Evolutionary conservation across 1,284 basidiomycete genomes (phyloP).

Genomic region (Anthracocystis walkeri): DNA sequence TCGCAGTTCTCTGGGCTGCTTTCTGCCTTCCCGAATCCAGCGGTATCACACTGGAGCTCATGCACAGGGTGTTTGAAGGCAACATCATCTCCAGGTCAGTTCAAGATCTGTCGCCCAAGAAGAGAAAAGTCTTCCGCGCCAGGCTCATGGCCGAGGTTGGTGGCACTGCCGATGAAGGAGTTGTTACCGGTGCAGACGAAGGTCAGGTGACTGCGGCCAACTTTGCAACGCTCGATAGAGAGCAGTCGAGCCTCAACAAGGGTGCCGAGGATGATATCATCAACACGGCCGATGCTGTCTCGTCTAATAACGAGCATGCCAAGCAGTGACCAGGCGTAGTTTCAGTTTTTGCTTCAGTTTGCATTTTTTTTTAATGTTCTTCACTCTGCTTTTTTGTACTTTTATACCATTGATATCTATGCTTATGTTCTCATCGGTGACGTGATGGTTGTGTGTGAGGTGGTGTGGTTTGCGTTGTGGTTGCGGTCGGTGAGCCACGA

Average conservation of each 20-base stretch:
- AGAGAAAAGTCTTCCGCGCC: slow-evolving; percentile 39
- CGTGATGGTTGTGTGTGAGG: neutral
- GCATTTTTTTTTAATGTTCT: too few relatives aligned
- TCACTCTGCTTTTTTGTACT: slow-evolving; percentile 5
- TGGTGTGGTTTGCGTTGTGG: neutral
- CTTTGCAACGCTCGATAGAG: slow-evolving; percentile 24
- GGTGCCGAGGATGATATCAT: slow-evolving; percentile 17
- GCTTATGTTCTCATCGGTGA: neutral
- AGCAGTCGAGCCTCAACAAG: slow-evolving; percentile 22
- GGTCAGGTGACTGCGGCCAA: neutral
- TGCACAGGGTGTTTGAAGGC: slow-evolving; percentile 60
- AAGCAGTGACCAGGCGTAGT: slow-evolving; percentile 9
- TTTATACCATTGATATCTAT: slow-evolving; percentile 15
- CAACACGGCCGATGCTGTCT: slow-evolving; percentile 19
- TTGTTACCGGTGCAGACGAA: neutral
- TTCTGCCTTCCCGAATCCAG: slow-evolving; percentile 64
- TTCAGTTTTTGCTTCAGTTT: neutral
- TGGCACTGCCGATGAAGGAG: slow-evolving; percentile 33
- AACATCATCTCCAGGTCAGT: slow-evolving; percentile 59
- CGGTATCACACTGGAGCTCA: slow-evolving; percentile 64
- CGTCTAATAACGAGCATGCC: slow-evolving; percentile 17
- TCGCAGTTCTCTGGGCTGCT: slow-evolving; percentile 61
- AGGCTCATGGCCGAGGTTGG: slow-evolving; percentile 40
- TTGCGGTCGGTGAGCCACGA: too few relatives aligned
- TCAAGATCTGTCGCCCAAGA: slow-evolving; percentile 53